phyloP scores from a whole-genome alignment of 768 basidiomycete species.

The Boletus rufocinnamomeus region DNA sequence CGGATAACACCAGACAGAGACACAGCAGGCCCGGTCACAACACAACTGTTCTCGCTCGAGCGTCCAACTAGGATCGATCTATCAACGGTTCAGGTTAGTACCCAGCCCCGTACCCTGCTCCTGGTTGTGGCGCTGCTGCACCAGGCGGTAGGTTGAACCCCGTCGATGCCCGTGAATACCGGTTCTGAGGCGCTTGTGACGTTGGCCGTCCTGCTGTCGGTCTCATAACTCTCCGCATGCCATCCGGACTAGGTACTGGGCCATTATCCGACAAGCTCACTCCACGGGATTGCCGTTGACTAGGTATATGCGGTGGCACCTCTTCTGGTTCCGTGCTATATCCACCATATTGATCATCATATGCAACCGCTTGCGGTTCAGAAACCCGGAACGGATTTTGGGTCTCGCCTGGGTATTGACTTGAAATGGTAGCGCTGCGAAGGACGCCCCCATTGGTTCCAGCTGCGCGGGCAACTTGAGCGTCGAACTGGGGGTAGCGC shows the following conservation, averaged over 20 bases:
- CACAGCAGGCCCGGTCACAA: not conserved
- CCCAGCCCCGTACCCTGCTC: conserved; percentile 19
- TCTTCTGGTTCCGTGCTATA: conserved; percentile 43
- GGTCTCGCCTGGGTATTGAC: conserved; percentile 47
- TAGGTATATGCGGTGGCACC: conserved; percentile 16
- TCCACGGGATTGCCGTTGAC: conserved; percentile 49
- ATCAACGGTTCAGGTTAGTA: conserved; percentile 7
- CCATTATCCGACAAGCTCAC: conserved; percentile 82
- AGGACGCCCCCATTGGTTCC: conserved; percentile 40
- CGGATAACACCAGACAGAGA: conserved; percentile 1
- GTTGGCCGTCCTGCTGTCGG: conserved; percentile 55
- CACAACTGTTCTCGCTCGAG: too few species aligned
- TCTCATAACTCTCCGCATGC: conserved; percentile 78
- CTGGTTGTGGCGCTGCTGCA: conserved; percentile 63
- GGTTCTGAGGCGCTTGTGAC: conserved; percentile 63
- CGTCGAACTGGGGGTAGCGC: conserved; percentile 39
- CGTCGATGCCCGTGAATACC: conserved; percentile 67
- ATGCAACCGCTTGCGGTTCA: conserved; percentile 42
- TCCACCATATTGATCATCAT: conserved; percentile 39
- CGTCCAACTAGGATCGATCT: conserved; percentile 7
- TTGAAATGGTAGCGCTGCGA: conserved; percentile 40
- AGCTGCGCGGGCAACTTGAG: conserved; percentile 42
- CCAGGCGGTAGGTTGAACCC: conserved; percentile 66
- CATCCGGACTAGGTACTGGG: conserved; percentile 75
- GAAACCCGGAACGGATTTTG: conserved; percentile 60